Evolutionary conservation across 805 yeast species (phyloP), one percentile per base, ranked within the genome.

Genomic region (Wickerhamiella galacta): DNA sequence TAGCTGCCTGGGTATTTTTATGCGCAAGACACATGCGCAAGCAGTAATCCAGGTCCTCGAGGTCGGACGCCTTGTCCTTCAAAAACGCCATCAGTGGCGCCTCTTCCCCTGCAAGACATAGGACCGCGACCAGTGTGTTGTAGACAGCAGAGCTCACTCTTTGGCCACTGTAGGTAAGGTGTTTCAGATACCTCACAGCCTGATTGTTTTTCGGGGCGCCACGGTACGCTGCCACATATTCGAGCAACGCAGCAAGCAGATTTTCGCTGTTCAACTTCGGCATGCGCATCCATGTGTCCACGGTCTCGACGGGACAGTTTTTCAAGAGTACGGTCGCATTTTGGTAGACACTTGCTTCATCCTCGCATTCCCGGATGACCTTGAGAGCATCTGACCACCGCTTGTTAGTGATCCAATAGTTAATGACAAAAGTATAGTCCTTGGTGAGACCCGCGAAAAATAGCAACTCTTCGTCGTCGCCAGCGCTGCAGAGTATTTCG

Each of bases 371-470:
- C 3, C 51, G 38, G 24, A 76, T 43, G 0, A 72, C 66, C 33
- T 68, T 67, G 32, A 81, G 51, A 0, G 93, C 77, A 36, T 74
- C 74, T 10, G 58, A 51, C 93, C 95, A 90, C 39, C 73, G 66
- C 39, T 74, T 76, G 18, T 63, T 50, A 32, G 72, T 68, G 9
- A 85, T 63, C 67, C 83, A 71, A 51, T 75, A 72, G 5, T 71
- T 60, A 20, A 85, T 51, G 2, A 82, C 75, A 51, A 66, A 78
- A 28, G 69, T 70, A 47, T 64, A 70, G 49, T 90, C 94, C 28
- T 68, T 61, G 6, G 76, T 64, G 14, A 72, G 47, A 21, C 68
- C 70, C 0, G 94, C 85, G 53, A 68, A 81, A 37, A 60, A 65
- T 1, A 87, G 45, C 11, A 83, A 56, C 48, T 75, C 77, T 0